Conservation (phyloP, 31 red algal species). For the Endocladia muricata region DNA sequence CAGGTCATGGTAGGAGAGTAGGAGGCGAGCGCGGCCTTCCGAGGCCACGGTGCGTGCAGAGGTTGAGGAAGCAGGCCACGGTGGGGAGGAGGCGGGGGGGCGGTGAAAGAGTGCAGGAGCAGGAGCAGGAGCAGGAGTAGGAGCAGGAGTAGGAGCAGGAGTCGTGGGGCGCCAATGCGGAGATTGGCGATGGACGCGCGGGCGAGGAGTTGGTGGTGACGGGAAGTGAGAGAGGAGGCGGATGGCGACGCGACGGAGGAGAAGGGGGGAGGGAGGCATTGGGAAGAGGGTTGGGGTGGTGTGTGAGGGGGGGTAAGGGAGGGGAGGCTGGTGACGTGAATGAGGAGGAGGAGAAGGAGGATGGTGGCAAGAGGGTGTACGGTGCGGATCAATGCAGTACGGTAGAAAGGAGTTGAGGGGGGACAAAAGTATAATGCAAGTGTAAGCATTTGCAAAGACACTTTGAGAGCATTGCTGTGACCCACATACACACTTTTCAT, state of each 20-base stretch:
- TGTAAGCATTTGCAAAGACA: too few species aligned
- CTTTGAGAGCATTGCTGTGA: too few species aligned
- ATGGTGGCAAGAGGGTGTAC: too few species aligned
- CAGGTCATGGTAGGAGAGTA: constrained; percentile 62
- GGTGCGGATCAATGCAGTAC: too few species aligned
- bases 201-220: background rate
- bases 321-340: too few species aligned
- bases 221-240: background rate
- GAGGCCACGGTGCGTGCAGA: too few species aligned
- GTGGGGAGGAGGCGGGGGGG: background rate
- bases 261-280: background rate
- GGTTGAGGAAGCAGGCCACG: background rate
- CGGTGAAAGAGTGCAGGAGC: background rate
- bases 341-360: too few species aligned
- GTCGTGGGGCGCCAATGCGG: background rate
- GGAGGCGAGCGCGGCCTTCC: constrained; percentile 18
- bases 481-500: too few species aligned
- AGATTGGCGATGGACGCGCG: background rate
- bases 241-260: background rate
- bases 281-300: background rate
- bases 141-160: background rate
- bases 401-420: too few species aligned
- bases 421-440: too few species aligned
- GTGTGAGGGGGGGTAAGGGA: too few species aligned
- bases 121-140: background rate